These are phyloP conservation scores for Prorocentrum cordatum DNA, from an alignment of 169 alveolate species.

Conservation along the genomic window DNA sequence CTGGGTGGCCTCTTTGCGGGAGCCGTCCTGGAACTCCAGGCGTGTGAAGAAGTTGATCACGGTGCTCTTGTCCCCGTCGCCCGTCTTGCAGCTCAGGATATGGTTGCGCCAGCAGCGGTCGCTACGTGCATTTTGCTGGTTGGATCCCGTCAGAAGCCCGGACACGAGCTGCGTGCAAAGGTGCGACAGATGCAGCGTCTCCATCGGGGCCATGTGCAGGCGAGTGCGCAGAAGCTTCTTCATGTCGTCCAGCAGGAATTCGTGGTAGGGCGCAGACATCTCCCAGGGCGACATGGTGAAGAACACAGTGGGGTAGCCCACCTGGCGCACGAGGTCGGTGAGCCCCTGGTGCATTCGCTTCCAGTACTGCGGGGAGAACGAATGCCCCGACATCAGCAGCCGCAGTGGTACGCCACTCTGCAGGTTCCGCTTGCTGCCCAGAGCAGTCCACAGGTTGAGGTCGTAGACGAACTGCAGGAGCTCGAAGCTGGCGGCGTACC, in stretches of 20 bases:
- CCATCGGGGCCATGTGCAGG: neutral
- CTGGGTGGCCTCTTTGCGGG: conserved; percentile 15
- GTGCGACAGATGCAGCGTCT: conserved; percentile 14
- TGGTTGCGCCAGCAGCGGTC: neutral
- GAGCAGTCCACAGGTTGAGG: conserved; percentile 1
- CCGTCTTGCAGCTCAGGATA: neutral
- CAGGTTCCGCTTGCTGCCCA: neutral
- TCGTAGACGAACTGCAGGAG: conserved; percentile 21
- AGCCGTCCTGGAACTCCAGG: conserved; percentile 21
- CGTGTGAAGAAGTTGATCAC: neutral
- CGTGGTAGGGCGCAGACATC: neutral
- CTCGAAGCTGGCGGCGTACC: conserved; percentile 1
- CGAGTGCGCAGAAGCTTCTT: neutral
- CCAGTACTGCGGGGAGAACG: conserved; percentile 21
- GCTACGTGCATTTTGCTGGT: neutral
- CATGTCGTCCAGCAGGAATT: neutral
- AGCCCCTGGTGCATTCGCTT: neutral
- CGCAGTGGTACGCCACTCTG: neutral
- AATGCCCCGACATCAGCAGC: conserved; percentile 5
- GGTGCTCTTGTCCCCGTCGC: neutral
- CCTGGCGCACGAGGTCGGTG: conserved; percentile 13
- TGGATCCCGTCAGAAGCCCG: neutral
- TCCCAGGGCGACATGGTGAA: conserved; percentile 35
- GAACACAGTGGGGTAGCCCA: neutral
- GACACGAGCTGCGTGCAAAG: neutral